These are phyloP conservation scores for Musa acuminata DNA, from an alignment of 176 grass and related monocot species.

Conservation along the genomic window DNA sequence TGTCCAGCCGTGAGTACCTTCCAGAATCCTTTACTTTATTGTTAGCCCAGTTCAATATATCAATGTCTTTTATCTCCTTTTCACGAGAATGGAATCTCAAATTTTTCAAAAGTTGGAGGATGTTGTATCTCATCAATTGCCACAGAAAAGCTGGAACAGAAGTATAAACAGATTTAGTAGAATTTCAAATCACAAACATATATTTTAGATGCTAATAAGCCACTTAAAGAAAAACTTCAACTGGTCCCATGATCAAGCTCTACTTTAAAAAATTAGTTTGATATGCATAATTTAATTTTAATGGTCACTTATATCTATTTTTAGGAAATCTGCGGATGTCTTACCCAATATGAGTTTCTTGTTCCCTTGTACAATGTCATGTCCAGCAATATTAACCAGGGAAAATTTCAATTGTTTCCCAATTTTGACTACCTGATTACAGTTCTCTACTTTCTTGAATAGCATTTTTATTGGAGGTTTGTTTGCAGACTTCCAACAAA, in stretches of 20 bases:
- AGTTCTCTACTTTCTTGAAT: constrained; percentile 96
- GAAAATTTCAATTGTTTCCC: constrained; percentile 96
- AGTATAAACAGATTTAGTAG: neutral
- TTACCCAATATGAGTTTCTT: constrained; percentile 96
- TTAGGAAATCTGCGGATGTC: neutral
- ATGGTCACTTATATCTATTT: neutral
- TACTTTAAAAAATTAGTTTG: neutral
- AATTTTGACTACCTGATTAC: constrained; percentile 95
- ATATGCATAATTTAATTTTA: neutral
- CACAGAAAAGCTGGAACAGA: constrained; percentile 52
- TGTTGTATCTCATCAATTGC: constrained; percentile 75
- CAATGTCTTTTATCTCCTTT: constrained; percentile 52
- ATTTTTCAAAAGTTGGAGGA: constrained; percentile 64
- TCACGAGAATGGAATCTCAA: constrained; percentile 56
- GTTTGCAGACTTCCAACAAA: constrained; percentile 88
- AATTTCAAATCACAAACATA: neutral
- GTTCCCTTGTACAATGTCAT: constrained; percentile 94
- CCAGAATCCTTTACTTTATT: constrained; percentile 51
- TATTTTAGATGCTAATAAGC: neutral
- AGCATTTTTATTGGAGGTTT: constrained; percentile 85
- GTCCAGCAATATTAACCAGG: constrained; percentile 90
- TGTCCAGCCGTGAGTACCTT: constrained; percentile 45
- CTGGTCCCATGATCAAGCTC: neutral
- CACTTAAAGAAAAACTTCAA: neutral
- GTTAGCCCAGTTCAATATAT: constrained; percentile 70